phyloP scores from a whole-genome alignment of 106 monocot genomes.

The Triglochin maritima region DNA sequence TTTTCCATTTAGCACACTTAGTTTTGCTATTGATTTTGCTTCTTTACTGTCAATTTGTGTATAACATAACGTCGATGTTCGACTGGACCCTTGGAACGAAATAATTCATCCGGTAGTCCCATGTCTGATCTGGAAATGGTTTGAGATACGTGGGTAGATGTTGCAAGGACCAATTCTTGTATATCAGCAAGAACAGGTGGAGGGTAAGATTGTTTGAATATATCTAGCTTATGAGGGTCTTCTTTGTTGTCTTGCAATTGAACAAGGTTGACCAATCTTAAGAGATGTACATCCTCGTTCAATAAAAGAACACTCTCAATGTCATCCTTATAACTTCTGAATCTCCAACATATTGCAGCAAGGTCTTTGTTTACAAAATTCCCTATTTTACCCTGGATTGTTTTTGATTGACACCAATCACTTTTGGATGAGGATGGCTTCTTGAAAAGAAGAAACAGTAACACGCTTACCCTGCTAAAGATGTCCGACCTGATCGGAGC shows the following conservation, averaged over 20 bases:
- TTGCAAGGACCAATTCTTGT: constrained; percentile 32
- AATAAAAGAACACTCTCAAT: constrained; percentile 62
- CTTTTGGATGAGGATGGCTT: background rate
- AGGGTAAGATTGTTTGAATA: constrained; percentile 54
- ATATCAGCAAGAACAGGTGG: constrained; percentile 81
- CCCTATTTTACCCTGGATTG: background rate
- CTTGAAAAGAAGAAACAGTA: background rate
- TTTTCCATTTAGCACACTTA: too few relatives aligned
- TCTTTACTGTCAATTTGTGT: too few relatives aligned
- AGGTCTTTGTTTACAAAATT: too few relatives aligned
- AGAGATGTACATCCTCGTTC: constrained; percentile 32
- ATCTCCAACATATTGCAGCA: constrained; percentile 27
- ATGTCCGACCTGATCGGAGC: constrained; percentile 53
- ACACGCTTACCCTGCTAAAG: constrained; percentile 60
- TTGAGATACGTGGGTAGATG: constrained; percentile 23
- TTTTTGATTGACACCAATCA: too few relatives aligned
- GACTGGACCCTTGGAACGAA: constrained; percentile 54
- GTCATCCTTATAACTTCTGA: constrained; percentile 26
- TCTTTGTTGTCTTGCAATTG: constrained; percentile 18
- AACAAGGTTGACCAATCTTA: constrained; percentile 28
- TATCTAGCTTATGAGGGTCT: constrained; percentile 35
- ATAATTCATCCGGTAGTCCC: constrained; percentile 44
- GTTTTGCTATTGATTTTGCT: too few relatives aligned
- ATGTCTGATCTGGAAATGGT: constrained; percentile 16
- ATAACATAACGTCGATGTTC: too few relatives aligned